A percentile compares a stretch with the other conserved stretches of the same genome.
Evolutionary conservation across 805 yeast genomes (phyloP).

Genomic region (Monosporozyma aquatica): DNA sequence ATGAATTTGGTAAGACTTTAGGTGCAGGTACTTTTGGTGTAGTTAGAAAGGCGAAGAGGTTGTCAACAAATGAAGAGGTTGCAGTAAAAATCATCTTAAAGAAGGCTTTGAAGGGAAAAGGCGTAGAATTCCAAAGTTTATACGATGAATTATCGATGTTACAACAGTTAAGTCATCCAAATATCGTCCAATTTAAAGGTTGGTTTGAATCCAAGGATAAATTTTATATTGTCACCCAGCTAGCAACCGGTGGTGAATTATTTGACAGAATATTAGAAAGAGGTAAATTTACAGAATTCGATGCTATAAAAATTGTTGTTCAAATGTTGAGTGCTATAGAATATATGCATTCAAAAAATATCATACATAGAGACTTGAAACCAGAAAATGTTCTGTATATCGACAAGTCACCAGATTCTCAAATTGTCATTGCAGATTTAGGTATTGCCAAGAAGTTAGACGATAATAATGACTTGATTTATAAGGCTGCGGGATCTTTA

Average conservation of each 20-base stretch:
- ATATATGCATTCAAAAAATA: slow-evolving; percentile 65
- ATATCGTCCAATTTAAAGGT: slow-evolving; percentile 82
- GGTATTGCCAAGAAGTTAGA: slow-evolving; percentile 82
- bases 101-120: slow-evolving; percentile 74
- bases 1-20: slow-evolving; percentile 70
- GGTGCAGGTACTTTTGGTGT: slow-evolving; percentile 97
- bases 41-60: slow-evolving; percentile 63
- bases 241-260: slow-evolving; percentile 93
- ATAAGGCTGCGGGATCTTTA: slow-evolving; percentile 78
- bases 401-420: slow-evolving; percentile 47
- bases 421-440: slow-evolving; percentile 84
- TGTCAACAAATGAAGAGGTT: slow-evolving; percentile 53
- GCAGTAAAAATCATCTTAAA: slow-evolving; percentile 86
- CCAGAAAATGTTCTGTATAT: slow-evolving; percentile 86
- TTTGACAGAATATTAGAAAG: slow-evolving; percentile 75
- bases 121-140: slow-evolving; percentile 47
- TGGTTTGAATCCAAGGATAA: slow-evolving; percentile 93
- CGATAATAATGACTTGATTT: slow-evolving; percentile 50
- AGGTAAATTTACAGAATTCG: slow-evolving; percentile 82
- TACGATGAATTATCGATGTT: slow-evolving; percentile 69
- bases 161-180: slow-evolving; percentile 63
- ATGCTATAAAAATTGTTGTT: slow-evolving; percentile 65
- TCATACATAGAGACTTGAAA: slow-evolving; percentile 89
- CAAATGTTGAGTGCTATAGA: slow-evolving; percentile 72
- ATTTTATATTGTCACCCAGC: slow-evolving; percentile 85